A percentile compares a stretch with the other conserved stretches of the same genome.
Conservation (phyloP, 306 rosid species). For the Rosa rugosa region DNA sequence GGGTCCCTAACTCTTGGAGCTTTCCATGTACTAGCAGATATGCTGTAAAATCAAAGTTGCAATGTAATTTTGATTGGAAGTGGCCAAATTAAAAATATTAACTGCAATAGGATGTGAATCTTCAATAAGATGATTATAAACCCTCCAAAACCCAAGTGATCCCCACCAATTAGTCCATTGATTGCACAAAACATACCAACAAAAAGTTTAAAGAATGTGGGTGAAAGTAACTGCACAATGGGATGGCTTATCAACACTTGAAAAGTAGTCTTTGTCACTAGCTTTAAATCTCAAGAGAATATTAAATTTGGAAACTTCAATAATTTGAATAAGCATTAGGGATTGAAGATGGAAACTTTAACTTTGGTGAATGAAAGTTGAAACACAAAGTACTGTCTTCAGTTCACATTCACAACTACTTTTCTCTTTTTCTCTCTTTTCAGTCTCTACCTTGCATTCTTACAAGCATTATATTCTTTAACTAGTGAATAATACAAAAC, state of each 20-base stretch:
- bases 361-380: slow-evolving; percentile 34
- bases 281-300: slow-evolving; percentile 33
- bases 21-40: neutral
- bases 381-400: slow-evolving; percentile 25
- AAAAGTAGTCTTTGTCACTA: slow-evolving; percentile 32
- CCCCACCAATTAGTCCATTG: slow-evolving; percentile 17
- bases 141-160: slow-evolving; percentile 24
- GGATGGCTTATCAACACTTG: slow-evolving; percentile 35
- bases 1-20: slow-evolving; percentile 8
- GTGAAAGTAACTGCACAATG: slow-evolving; percentile 30
- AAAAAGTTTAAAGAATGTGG: slow-evolving; percentile 36
- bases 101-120: slow-evolving; percentile 14
- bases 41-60: slow-evolving; percentile 2
- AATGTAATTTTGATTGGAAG: slow-evolving; percentile 9
- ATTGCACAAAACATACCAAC: slow-evolving; percentile 15
- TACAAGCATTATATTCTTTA: slow-evolving; percentile 22
- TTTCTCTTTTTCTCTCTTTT: slow-evolving; percentile 8
- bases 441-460: slow-evolving; percentile 19
- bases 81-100: neutral
- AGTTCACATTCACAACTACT: slow-evolving; percentile 27
- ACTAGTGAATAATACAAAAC: neutral
- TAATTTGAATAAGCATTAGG: slow-evolving; percentile 17
- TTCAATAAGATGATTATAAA: slow-evolving; percentile 20
- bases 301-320: slow-evolving; percentile 12
- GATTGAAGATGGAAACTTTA: slow-evolving; percentile 30